Percentiles rank a stretch among this genome's conserved stretches.
Evolutionary conservation across 352 stramenopile genomes (phyloP).

Genomic region (Phytophthora hybrid): DNA sequence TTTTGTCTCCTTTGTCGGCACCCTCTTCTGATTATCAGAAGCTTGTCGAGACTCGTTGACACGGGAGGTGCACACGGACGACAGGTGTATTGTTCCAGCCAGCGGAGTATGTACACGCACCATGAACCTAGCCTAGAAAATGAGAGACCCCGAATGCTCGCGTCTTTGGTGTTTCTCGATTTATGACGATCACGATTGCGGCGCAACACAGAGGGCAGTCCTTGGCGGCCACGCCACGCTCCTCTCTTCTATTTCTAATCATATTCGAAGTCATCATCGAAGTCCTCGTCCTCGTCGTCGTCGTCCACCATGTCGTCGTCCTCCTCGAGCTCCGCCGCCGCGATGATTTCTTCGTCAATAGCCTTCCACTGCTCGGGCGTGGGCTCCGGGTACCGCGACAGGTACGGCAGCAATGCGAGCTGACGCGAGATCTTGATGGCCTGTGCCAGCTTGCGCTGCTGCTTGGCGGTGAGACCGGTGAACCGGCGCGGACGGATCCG

Average conservation of each 20-base stretch:
- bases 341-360: slow-evolving; percentile 85
- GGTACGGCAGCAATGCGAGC: slow-evolving; percentile 74
- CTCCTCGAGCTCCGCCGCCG: slow-evolving; percentile 62
- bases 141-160: slow-evolving; percentile 23
- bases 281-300: slow-evolving; percentile 74
- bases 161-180: slow-evolving; percentile 23
- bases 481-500: slow-evolving; percentile 85
- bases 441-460: slow-evolving; percentile 82
- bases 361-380: slow-evolving; percentile 84
- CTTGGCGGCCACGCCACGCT: slow-evolving; percentile 15
- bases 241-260: slow-evolving; percentile 65
- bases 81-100: background rate
- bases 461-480: slow-evolving; percentile 83
- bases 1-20: background rate
- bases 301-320: slow-evolving; percentile 58
- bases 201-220: slow-evolving; percentile 12
- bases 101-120: background rate
- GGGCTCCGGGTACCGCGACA: slow-evolving; percentile 83
- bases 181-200: slow-evolving; percentile 25
- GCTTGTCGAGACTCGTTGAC: background rate
- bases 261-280: slow-evolving; percentile 74
- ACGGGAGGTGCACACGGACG: background rate
- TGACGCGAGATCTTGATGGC: slow-evolving; percentile 85
- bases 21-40: background rate
- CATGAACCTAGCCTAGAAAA: slow-evolving; percentile 5